phyloP scores from a whole-genome alignment of 805 yeast genomes.

The Kodamaea jinghongensis region DNA sequence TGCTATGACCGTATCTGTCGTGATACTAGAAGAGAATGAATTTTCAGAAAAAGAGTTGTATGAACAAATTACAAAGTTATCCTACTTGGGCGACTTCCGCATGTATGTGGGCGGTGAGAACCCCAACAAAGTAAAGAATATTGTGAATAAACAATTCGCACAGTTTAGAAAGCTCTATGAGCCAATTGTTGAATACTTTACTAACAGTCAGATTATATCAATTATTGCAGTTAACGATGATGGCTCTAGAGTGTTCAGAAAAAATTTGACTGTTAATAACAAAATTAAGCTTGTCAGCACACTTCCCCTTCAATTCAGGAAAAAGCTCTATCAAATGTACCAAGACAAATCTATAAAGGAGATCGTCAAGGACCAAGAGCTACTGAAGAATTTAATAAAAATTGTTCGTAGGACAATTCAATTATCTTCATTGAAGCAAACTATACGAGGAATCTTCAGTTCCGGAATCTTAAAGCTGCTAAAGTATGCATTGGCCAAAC shows the following conservation, averaged over 20 bases:
- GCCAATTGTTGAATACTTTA: slow-evolving; percentile 47
- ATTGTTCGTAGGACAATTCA: slow-evolving; percentile 49
- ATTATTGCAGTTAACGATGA: slow-evolving; percentile 12
- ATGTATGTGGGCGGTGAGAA: slow-evolving; percentile 86
- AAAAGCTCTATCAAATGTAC: slow-evolving; percentile 25
- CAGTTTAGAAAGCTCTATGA: slow-evolving; percentile 69
- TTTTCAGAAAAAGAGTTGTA: slow-evolving; percentile 68
- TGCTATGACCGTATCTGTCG: slow-evolving; percentile 68
- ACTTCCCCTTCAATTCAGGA: slow-evolving; percentile 19
- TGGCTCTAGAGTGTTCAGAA: slow-evolving; percentile 14
- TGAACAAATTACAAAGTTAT: slow-evolving; percentile 71
- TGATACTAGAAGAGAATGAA: slow-evolving; percentile 38
- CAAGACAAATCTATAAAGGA: slow-evolving; percentile 37
- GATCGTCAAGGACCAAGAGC: slow-evolving; percentile 43
- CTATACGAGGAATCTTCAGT: slow-evolving; percentile 78
- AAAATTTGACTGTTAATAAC: slow-evolving; percentile 19
- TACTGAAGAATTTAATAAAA: slow-evolving; percentile 30
- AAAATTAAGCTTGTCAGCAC: slow-evolving; percentile 22
- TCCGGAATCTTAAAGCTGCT: slow-evolving; percentile 77
- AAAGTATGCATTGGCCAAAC: slow-evolving; percentile 75
- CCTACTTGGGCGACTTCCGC: slow-evolving; percentile 89
- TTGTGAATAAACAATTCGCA: slow-evolving; percentile 71
- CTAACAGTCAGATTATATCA: slow-evolving; percentile 18
- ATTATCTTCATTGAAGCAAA: slow-evolving; percentile 69
- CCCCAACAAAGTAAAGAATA: slow-evolving; percentile 82